Base-by-base conservation (phyloP, 2,329 filamentous ascomycete species). In the Nigrospora osmanthi region DNA sequence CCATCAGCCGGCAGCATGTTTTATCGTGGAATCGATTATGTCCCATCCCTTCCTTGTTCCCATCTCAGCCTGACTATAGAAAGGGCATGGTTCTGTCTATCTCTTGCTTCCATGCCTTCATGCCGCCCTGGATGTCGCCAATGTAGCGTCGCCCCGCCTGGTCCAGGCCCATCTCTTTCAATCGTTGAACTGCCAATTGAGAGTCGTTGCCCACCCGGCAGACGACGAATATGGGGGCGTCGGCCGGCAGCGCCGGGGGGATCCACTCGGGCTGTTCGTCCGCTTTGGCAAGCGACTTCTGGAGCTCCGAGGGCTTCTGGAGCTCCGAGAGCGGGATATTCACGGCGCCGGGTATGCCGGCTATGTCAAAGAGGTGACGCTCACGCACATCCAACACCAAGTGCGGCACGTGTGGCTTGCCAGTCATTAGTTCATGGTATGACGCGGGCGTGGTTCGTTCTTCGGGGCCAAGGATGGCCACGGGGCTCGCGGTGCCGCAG, bases 321-420 rank as follows among this genome's bases (percentile, higher is more conserved):
- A 79, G 65, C 1, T 64, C 70, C 12, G 80, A 85, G 56, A 84
- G 86, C 0, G 80, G 86, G 1, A 89, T 62, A 53, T 89, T 96
- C 42, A 94, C 66, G 23, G 87, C 88, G 0, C 85, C 85, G 0
- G 81, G 71, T 9, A 98, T 71, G 49, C 75, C 81, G 51, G 85
- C 89, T 38, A 97, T 81, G 14, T 85, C 83, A 52, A 87, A 96
- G 49, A 95, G 88, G 28, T 89, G 86, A 55, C 80, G 80, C 54
- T 95, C 89, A 2, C 93, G 76, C 1, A 95, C 89, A 52, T 97
- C 93, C 3, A 97, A 63, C 2, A 96, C 65, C 1, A 87, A 58
- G 43, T 84, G 80, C 2, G 42, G 31, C 36, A 40, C 31, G 3
- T 36, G 43, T 6, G 32, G 40, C 19, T 41, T 44, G 35, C 49